Evolutionary conservation across 208 protist species (phyloP).

Genomic region (Crithidia fasciculata): DNA sequence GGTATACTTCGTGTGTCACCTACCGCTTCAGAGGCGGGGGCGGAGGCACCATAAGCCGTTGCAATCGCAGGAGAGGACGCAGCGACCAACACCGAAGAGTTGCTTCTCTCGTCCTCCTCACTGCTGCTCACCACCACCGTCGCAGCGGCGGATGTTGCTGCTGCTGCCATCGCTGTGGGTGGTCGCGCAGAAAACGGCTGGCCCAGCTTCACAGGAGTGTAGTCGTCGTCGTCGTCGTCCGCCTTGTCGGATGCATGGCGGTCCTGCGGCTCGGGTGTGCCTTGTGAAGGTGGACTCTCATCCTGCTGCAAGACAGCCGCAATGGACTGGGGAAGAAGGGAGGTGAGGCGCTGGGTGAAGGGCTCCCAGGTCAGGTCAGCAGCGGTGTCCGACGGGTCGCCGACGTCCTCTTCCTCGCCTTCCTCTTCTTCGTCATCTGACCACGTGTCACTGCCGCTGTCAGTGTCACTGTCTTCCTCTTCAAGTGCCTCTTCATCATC

Average conservation of each 20-base stretch:
- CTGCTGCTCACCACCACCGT: slow-evolving; percentile 16
- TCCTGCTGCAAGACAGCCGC: too few relatives aligned
- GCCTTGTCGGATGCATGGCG: not conserved
- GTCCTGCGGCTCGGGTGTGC: not conserved
- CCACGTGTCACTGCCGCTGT: not conserved
- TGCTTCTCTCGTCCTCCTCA: slow-evolving; percentile 5
- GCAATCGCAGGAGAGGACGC: not conserved
- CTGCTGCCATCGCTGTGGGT: not conserved
- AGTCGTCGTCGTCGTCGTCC: slow-evolving; percentile 22
- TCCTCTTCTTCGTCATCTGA: slow-evolving; percentile 10
- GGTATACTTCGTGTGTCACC: not conserved
- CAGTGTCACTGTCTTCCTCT: not conserved
- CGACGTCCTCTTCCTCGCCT: not conserved
- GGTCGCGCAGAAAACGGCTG: not conserved
- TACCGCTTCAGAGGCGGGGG: not conserved
- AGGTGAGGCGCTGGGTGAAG: slow-evolving; percentile 27
- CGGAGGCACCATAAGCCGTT: not conserved
- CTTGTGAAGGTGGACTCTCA: too few relatives aligned
- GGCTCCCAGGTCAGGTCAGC: slow-evolving; percentile 20
- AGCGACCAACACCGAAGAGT: not conserved
- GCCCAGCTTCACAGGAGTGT: slow-evolving; percentile 32
- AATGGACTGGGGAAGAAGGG: slow-evolving; percentile 11
- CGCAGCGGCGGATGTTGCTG: not conserved
- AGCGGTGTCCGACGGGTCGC: not conserved
- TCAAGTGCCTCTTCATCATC: not conserved